Conservation (phyloP, 1,284 basidiomycete species). For the Apiotrichum veenhuisii region DNA sequence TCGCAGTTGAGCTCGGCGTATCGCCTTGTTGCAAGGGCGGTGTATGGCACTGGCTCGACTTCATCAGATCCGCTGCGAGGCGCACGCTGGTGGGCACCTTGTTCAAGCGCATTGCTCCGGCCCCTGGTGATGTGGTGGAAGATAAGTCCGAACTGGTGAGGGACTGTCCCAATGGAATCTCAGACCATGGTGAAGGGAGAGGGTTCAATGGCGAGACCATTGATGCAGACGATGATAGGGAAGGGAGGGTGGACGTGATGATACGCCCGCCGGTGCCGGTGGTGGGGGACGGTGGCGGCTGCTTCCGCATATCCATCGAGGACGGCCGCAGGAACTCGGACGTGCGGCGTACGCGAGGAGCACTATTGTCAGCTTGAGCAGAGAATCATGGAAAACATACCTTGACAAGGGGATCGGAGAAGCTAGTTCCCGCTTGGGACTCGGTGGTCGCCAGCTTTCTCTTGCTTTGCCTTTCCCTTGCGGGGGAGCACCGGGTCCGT, state of each 20-base stretch:
- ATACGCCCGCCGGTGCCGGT: background rate
- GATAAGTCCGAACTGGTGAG: conserved; percentile 25
- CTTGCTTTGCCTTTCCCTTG: conserved; percentile 34
- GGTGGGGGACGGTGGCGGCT: conserved; percentile 18
- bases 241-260: conserved; percentile 11
- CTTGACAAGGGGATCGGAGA: conserved; percentile 2
- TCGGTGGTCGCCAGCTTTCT: conserved; percentile 27
- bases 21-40: conserved; percentile 12
- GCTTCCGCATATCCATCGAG: conserved; percentile 31
- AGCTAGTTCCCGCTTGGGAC: conserved; percentile 24
- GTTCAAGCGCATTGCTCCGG: conserved; percentile 53
- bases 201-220: conserved; percentile 50
- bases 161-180: conserved; percentile 20
- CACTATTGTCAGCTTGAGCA: background rate
- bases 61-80: conserved; percentile 53
- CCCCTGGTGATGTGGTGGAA: conserved; percentile 30
- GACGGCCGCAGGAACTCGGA: conserved; percentile 43
- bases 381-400: background rate
- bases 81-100: conserved; percentile 55
- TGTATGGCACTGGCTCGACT: conserved; percentile 23
- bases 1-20: conserved; percentile 17
- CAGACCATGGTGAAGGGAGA: conserved; percentile 47
- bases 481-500: conserved; percentile 19
- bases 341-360: conserved; percentile 32
- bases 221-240: conserved; percentile 42